phyloP scores from a whole-genome alignment of 352 stramenopile genomes.

The Pythium insidiosum region DNA sequence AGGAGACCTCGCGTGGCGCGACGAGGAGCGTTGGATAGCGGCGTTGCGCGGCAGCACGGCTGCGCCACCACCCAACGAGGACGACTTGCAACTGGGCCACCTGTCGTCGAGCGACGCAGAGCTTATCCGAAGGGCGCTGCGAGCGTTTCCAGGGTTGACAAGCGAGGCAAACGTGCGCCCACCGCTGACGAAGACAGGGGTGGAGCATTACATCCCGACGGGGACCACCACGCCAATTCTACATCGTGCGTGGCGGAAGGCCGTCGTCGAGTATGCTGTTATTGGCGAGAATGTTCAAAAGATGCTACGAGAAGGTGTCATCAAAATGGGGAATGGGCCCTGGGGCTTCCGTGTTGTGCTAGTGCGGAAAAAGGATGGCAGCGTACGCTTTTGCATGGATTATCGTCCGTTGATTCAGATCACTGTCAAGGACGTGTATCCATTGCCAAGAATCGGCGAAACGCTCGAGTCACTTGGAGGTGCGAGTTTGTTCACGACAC shows the following conservation, averaged over 20 bases:
- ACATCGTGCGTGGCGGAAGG: neutral
- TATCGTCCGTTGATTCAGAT: constrained; percentile 8
- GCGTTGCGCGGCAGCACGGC: neutral
- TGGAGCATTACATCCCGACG: constrained; percentile 15
- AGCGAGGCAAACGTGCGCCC: constrained; percentile 2
- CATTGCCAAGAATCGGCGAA: no score
- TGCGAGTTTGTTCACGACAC: constrained; percentile 4
- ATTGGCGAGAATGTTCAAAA: no score
- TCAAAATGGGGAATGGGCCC: constrained; percentile 5
- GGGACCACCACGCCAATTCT: constrained; percentile 6
- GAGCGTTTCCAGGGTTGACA: neutral
- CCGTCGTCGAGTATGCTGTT: constrained; percentile 7
- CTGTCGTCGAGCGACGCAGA: neutral
- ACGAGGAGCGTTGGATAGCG: no score
- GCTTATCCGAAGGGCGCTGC: constrained; percentile 6
- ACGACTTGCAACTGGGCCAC: neutral
- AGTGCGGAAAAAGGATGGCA: constrained; percentile 18
- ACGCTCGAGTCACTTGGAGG: constrained; percentile 12
- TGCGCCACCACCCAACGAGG: constrained; percentile 4
- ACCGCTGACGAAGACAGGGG: constrained; percentile 1
- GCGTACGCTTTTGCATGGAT: neutral
- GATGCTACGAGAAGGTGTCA: constrained; percentile 10
- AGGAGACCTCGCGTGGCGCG: no score
- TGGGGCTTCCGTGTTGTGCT: constrained; percentile 17
- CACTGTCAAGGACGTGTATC: constrained; percentile 17